These are phyloP conservation scores for Gentiana straminea DNA, from an alignment of 257 asterid species.

Conservation along the genomic window DNA sequence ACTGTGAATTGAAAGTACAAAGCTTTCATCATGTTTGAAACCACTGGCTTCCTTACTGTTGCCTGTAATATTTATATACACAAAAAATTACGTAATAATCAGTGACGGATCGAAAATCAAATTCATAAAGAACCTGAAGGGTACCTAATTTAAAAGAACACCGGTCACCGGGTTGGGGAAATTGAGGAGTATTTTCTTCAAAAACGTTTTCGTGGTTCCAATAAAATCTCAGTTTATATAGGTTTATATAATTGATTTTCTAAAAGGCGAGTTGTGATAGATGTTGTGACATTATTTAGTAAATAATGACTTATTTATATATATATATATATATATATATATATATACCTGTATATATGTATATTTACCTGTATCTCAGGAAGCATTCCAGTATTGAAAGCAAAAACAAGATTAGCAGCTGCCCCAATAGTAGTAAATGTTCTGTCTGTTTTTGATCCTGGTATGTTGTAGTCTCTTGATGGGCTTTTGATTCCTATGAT, in stretches of 20 bases:
- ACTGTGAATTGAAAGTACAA: conserved; percentile 79
- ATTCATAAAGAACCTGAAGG: background rate
- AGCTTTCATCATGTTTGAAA: conserved; percentile 77
- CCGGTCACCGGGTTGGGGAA: no score
- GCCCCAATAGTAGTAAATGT: conserved; percentile 74
- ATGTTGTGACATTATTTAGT: no score
- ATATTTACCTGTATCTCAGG: conserved; percentile 84
- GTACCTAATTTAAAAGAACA: background rate
- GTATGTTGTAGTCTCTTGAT: conserved; percentile 58
- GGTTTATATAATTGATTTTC: no score
- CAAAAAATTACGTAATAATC: background rate
- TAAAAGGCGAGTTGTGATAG: no score
- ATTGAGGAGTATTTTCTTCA: no score
- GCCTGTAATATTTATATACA: conserved; percentile 40
- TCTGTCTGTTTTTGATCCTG: conserved; percentile 39
- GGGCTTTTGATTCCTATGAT: conserved; percentile 31
- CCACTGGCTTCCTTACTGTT: conserved; percentile 79
- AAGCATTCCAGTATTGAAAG: conserved; percentile 97
- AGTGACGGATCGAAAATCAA: background rate
- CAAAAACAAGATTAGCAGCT: conserved; percentile 71
- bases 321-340: no score
- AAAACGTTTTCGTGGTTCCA: no score
- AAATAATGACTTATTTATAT: no score
- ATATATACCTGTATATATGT: conserved; percentile 26
- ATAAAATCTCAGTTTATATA: no score